Evolutionary conservation across 1,139 yeast species (phyloP), one percentile per base, ranked within the genome.

Genomic region (Yamadazyma songkhlaensis): DNA sequence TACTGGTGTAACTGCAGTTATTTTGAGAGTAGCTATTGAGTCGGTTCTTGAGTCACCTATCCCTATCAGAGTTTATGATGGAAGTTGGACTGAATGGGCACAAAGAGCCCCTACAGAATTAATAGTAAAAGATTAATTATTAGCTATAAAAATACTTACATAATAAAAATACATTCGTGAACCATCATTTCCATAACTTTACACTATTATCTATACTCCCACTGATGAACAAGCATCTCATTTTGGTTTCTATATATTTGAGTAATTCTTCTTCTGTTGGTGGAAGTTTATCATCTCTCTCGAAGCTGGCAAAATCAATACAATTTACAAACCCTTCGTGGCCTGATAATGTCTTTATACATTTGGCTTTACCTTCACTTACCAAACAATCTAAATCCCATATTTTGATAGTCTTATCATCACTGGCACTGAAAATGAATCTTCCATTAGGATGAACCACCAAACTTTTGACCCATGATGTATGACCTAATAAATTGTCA

Each of bases 1-100:
- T 15, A 83, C 96, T 1, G 97, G 97, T 34, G 97, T 90, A 32
- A 83, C 96, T 14, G 97, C 96, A 0, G 87, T 90, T 45, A 79
- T 90, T 30, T 68, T 90, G 40, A 83, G 84, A 58, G 48, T 66
- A 31, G 77, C 75, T 8, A 55, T 72, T 36, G 67, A 67, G 38
- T 52, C 60, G 7, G 55, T 70, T 10, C 70, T 81, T 17, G 94
- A 87, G 3, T 62, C 86, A 29, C 79, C 81, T 36, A 67, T 76
- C 15, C 78, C 84, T 1, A 70, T 88, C 13, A 75, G 79, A 37
- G 83, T 92, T 6, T 92, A 90, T 52, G 98, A 92, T 54, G 98
- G 98, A 4, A 82, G 94, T 37, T 92, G 97, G 98, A 85, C 96
- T n/a, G 77, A 72, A 47, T 72, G 76, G 75, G 75, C 74, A 3